Conservation (phyloP, 441 rosid species). For the Codiaeum variegatum region DNA sequence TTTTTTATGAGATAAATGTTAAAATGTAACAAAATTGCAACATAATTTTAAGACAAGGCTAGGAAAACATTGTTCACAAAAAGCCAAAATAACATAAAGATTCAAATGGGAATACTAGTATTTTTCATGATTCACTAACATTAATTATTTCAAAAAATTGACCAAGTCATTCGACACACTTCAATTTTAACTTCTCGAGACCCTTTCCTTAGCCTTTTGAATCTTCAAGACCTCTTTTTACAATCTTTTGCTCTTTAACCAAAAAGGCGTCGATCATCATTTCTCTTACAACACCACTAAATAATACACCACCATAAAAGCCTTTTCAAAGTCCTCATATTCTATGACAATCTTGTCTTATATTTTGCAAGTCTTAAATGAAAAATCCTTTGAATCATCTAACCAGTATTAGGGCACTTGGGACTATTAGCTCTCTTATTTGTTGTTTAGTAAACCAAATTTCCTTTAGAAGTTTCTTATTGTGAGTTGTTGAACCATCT, state of each 20-base stretch:
- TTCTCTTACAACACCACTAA: constrained; percentile 52
- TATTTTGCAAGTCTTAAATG: constrained; percentile 60
- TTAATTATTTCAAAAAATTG: constrained; percentile 10
- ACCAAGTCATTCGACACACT: neutral
- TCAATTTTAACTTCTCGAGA: constrained; percentile 28
- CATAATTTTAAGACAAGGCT: constrained; percentile 29
- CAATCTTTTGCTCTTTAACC: constrained; percentile 67
- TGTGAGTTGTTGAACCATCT: too few relatives aligned
- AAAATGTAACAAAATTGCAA: constrained; percentile 31
- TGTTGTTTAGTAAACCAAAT: constrained; percentile 57
- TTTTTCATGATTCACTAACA: constrained; percentile 26
- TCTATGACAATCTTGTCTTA: constrained; percentile 52
- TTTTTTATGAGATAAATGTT: too few relatives aligned
- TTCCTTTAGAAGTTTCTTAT: too few relatives aligned
- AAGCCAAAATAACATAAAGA: constrained; percentile 21
- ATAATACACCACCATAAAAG: constrained; percentile 56
- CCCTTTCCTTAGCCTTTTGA: constrained; percentile 59
- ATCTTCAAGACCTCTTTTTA: constrained; percentile 66
- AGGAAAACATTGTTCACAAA: constrained; percentile 31
- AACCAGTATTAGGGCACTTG: constrained; percentile 68
- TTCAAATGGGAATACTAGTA: constrained; percentile 27
- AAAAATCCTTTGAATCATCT: constrained; percentile 67
- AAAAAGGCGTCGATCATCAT: constrained; percentile 68
- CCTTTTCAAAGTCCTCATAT: constrained; percentile 54
- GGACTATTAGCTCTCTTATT: constrained; percentile 78